Percentiles rank a stretch among this genome's conserved stretches.
phyloP scores from a whole-genome alignment of 1,284 basidiomycete species.

The Ustilago cynodontis region DNA sequence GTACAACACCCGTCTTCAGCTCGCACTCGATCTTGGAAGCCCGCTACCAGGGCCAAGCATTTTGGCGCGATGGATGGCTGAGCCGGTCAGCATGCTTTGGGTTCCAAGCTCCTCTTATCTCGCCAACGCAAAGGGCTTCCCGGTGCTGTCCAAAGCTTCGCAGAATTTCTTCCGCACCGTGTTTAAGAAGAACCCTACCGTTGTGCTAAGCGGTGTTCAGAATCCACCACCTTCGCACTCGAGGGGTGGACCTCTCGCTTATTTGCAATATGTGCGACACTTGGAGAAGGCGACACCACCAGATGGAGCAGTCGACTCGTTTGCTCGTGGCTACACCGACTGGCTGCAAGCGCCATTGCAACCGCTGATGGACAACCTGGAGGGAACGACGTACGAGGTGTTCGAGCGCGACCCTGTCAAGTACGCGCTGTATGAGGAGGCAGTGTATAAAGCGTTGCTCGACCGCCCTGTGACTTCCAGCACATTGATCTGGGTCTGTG shows the following conservation, averaged over 20 bases:
- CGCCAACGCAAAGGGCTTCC: constrained; percentile 95
- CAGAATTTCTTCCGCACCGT: constrained; percentile 60
- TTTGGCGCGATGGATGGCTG: constrained; percentile 87
- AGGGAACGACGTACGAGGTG: constrained; percentile 93
- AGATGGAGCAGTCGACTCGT: constrained; percentile 76
- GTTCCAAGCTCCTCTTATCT: constrained; percentile 92
- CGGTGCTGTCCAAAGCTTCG: constrained; percentile 84
- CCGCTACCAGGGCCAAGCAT: constrained; percentile 76
- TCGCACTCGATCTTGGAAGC: constrained; percentile 89
- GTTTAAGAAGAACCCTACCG: constrained; percentile 47
- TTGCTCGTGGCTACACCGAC: constrained; percentile 92
- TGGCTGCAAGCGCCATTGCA: constrained; percentile 92
- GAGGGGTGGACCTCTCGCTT: constrained; percentile 85
- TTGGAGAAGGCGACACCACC: constrained; percentile 64
- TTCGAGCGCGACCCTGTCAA: constrained; percentile 99
- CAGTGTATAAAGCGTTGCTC: constrained; percentile 73
- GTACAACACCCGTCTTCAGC: constrained; percentile 80
- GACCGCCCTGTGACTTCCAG: constrained; percentile 77
- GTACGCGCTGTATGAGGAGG: constrained; percentile 93
- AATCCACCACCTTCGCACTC: constrained; percentile 68
- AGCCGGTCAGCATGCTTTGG: constrained; percentile 88
- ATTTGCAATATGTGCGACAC: constrained; percentile 80
- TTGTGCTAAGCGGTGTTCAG: constrained; percentile 58
- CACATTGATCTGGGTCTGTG: constrained; percentile 77
- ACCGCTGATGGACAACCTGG: constrained; percentile 97